phyloP scores from a whole-genome alignment of 306 rosid genomes.

The Cajanus cajan region DNA sequence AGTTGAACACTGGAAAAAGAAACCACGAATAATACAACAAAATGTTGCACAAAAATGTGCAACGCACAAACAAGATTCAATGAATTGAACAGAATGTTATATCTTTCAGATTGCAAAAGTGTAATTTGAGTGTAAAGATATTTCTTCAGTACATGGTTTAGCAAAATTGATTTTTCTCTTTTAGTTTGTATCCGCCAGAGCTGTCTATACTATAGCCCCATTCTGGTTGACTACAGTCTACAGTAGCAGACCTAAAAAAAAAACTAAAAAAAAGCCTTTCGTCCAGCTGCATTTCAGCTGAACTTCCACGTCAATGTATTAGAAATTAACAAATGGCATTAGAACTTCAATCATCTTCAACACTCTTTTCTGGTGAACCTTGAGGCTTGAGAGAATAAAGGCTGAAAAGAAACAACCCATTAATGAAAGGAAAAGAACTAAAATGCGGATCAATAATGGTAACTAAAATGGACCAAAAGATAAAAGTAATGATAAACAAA shows the following conservation, averaged over 20 bases:
- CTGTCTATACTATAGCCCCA: background rate
- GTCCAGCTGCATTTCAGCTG: background rate
- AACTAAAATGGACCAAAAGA: background rate
- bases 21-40: background rate
- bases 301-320: background rate
- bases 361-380: conserved; percentile 34
- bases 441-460: background rate
- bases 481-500: background rate
- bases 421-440: background rate
- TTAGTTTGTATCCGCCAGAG: conserved; percentile 10
- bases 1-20: background rate
- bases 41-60: background rate
- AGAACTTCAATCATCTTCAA: conserved; percentile 35
- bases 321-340: background rate
- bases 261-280: background rate
- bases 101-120: background rate
- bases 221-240: background rate
- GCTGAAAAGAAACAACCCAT: conserved; percentile 43
- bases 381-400: conserved; percentile 44
- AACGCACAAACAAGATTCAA: background rate
- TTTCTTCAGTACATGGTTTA: background rate
- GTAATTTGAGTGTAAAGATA: background rate
- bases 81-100: background rate
- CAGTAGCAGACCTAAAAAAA: background rate
- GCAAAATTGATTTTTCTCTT: conserved; percentile 29